Base-by-base conservation (phyloP, 2,329 filamentous ascomycete genomes). In the Mariannaea elegans region DNA sequence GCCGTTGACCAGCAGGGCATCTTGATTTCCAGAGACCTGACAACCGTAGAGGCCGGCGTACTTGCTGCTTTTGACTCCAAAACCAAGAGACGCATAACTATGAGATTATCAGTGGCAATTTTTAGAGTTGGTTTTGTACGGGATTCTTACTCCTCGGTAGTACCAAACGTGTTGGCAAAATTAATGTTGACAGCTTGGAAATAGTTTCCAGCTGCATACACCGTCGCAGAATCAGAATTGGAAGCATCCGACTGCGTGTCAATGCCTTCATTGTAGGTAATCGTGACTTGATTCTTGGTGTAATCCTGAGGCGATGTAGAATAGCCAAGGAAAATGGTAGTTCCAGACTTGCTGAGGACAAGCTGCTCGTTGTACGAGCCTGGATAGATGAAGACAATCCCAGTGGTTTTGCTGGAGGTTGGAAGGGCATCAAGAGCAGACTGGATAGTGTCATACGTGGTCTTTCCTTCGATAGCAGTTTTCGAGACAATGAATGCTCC, bases 291-390 rank as follows among this genome's bases (percentile, higher is more conserved):
- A 23, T 69, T 69, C 54, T 67, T 46, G 14, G 50, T 49, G 16
- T 69, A 61, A 2, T 69, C 67, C 12, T 61, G 44, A 0, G 78
- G 78, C 0, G 65, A 56, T 10, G 61, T 50, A 0, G 67, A 69
- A 45, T 69, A 69, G n/a, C 67, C 62, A 14, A 64, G 34, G 56
- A 64, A 63, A 16, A 64, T 54, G 7, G 62, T 64, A 10, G 62
- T 64, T 23, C 62, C 62, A 19, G 62, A 48, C 44, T 56, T 54
- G 31, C 47, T 59, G 6, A 64, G 49, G 10, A 64, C 52, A 19
- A 64, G 58, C 68, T 88, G 85, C 71, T 88, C 85, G n/a, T 75
- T 77, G 76, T 87, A 88, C 12, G 82, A 87, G 1, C 86, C 85
- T 4, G 69, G 65, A 32, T 72, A 73, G 36, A 76, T 72, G 69